Base-by-base conservation (phyloP, 768 basidiomycete genomes). In the Lepiota venenata region DNA sequence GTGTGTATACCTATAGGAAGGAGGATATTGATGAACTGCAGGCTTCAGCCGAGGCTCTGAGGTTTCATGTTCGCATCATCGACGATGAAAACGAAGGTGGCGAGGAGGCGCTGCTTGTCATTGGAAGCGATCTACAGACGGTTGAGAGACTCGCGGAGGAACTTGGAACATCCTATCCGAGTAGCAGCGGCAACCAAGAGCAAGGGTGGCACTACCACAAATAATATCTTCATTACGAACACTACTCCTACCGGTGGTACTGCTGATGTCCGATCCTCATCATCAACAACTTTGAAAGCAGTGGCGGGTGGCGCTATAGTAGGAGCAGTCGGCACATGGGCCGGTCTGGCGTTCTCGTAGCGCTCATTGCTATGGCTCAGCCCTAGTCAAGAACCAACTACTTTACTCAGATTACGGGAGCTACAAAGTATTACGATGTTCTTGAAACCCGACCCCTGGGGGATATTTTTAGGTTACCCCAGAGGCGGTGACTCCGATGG, bases 251-350 rank as follows among this genome's bases (percentile, higher is more conserved):
- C 32, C 32, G 32, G 32, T 32, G 32, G 32, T 32, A 32, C 32
- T n/a, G 41, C 21, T 43, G 16, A 60, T 51, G 39, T 39, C 49
- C 27, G 36, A 50, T 20, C 52, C 16, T 21, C 14, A 25, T 63
- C 64, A 36, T 46, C 53, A 8, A 42, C 47, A 40, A 57, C 58
- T 7, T 58, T 78, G 14, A 73, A 68, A 44, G 75, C 74, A 42
- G 78, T 74, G 47, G 82, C 82, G 56, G 77, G 81, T 15, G 81
- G 79, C 43, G 81, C 76, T n/a, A 71, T 84, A 15, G 75, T 84
- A 16, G 84, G 84, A 38, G 83, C 80, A 38, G 80, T 83, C 6
- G 81, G 81, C 39, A 74, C 81, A 46, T 83, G 76, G 72, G 79
- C 79, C 16, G 80, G 82, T 14, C 72, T 85, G 49, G 84, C 84